These are phyloP conservation scores for Fusarium pseudonygamai DNA, from an alignment of 2,329 filamentous ascomycete species.

Conservation along the genomic window DNA sequence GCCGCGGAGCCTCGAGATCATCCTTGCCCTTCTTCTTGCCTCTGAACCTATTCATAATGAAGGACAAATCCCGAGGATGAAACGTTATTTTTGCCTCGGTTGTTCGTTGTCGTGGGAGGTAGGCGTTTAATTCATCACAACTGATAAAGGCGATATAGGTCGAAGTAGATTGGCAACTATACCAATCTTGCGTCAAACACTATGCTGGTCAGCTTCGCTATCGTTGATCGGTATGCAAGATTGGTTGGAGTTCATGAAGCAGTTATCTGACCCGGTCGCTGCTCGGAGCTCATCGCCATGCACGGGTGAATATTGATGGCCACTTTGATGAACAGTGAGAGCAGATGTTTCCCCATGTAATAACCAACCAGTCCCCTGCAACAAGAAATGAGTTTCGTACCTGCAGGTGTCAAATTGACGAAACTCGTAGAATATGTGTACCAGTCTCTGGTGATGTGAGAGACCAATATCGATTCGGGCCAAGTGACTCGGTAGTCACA, in stretches of 20 bases:
- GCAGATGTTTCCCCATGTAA: neutral
- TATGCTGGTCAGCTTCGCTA: constrained; percentile 13
- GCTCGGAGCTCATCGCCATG: neutral
- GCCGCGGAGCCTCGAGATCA: constrained; percentile 54
- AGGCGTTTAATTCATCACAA: constrained; percentile 38
- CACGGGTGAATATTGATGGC: neutral
- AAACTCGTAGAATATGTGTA: neutral
- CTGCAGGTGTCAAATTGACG: constrained; percentile 17
- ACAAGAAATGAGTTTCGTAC: constrained; percentile 22
- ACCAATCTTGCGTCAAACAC: constrained; percentile 25
- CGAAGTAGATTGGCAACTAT: constrained; percentile 19
- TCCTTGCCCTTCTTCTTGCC: constrained; percentile 77
- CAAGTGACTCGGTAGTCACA: constrained; percentile 7
- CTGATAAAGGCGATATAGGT: neutral
- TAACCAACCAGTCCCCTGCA: neutral
- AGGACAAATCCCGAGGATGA: neutral
- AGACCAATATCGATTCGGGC: neutral
- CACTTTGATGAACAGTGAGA: neutral
- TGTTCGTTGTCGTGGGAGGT: neutral
- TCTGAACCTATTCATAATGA: constrained; percentile 79
- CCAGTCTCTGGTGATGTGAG: constrained; percentile 13
- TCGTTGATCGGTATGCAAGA: neutral
- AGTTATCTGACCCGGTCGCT: neutral
- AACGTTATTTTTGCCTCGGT: constrained; percentile 4
- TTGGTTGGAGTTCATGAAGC: neutral